Percentiles rank a stretch among this genome's conserved stretches.
phyloP scores from a whole-genome alignment of 306 rosid species.

The Fagus crenata region DNA sequence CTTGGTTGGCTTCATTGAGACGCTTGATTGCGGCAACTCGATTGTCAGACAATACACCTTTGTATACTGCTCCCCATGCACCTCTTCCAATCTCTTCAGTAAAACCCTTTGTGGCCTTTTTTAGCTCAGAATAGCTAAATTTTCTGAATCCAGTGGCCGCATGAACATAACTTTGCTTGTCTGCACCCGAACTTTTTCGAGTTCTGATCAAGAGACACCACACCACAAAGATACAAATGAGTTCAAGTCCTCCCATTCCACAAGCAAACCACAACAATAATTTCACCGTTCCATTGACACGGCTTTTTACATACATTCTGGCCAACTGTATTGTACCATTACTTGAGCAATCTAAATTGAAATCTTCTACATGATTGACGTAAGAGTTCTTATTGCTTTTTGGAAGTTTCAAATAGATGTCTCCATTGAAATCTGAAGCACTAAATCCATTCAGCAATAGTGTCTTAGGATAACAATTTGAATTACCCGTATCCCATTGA shows the following conservation, averaged over 20 bases:
- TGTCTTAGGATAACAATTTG: constrained; percentile 26
- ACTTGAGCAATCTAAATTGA: constrained; percentile 11
- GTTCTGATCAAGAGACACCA: constrained; percentile 10
- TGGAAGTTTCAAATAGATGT: constrained; percentile 29
- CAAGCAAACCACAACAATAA: constrained; percentile 16
- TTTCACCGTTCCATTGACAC: neutral
- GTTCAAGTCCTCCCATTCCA: constrained; percentile 33
- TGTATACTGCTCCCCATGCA: constrained; percentile 53
- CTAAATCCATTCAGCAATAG: constrained; percentile 33
- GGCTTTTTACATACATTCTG: neutral
- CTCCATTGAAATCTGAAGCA: constrained; percentile 8
- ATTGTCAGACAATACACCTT: constrained; percentile 38
- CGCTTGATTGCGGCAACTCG: constrained; percentile 47
- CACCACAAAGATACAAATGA: constrained; percentile 26
- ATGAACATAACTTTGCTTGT: constrained; percentile 28
- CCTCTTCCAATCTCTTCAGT: constrained; percentile 62
- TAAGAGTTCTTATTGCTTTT: neutral
- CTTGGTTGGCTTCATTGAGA: constrained; percentile 33
- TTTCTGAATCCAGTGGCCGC: constrained; percentile 49
- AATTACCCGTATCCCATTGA: neutral
- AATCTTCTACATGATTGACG: neutral
- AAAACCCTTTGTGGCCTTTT: constrained; percentile 46
- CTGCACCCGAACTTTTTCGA: neutral
- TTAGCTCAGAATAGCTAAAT: constrained; percentile 48
- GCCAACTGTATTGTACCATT: neutral